Evolutionary conservation across 2,329 filamentous ascomycete species (phyloP).

Genomic region (Calonectria pauciramosa): DNA sequence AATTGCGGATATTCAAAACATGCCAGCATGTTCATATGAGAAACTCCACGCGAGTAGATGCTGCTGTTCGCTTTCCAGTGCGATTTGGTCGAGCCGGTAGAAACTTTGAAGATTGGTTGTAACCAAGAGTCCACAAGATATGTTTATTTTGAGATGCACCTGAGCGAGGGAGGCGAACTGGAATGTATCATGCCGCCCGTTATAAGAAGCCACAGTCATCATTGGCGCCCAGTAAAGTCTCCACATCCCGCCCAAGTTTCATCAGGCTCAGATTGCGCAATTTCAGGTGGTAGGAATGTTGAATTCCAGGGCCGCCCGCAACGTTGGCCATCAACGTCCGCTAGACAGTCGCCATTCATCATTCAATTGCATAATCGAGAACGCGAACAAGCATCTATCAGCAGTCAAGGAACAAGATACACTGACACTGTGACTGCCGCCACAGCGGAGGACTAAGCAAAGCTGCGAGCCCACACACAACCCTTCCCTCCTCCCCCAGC

Average conservation of each 20-base stretch:
- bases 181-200: not conserved
- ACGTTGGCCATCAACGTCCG: not conserved
- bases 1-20: not conserved
- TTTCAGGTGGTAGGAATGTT: not conserved
- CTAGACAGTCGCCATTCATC: not conserved
- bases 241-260: too few species aligned
- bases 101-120: not conserved
- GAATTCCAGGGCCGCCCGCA: not conserved
- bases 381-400: not conserved
- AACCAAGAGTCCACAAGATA: not conserved
- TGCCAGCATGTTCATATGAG: too few species aligned
- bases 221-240: not conserved
- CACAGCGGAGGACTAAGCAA: too few species aligned
- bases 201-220: not conserved
- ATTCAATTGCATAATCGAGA: not conserved
- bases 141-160: not conserved
- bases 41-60: not conserved
- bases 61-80: too few species aligned
- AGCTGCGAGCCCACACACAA: too few species aligned
- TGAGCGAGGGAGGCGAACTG: not conserved
- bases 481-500: too few species aligned
- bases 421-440: too few species aligned
- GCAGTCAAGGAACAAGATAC: not conserved
- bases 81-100: not conserved
- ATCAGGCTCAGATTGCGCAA: not conserved